These are phyloP conservation scores for Dichotomocladium elegans DNA, from an alignment of 371 early-diverging fungal species.

Conservation along the genomic window DNA sequence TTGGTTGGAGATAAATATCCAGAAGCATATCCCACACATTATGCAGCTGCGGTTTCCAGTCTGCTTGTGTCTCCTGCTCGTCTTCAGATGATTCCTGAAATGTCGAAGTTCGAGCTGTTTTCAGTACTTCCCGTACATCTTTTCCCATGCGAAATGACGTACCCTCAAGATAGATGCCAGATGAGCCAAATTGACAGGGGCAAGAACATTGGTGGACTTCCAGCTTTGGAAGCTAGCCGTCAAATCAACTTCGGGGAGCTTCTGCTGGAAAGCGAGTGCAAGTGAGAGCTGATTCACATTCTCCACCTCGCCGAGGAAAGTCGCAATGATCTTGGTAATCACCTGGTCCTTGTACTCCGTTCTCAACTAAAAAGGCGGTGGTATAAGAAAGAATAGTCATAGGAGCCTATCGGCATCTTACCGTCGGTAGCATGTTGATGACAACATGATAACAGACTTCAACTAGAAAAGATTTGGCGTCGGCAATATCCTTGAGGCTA, in stretches of 20 bases:
- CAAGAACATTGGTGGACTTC: slow-evolving; percentile 50
- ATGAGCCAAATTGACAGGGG: slow-evolving; percentile 50
- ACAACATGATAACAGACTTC: slow-evolving; percentile 75
- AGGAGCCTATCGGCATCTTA: slow-evolving; percentile 18
- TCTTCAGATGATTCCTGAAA: slow-evolving; percentile 10
- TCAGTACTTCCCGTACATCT: too few relatives aligned
- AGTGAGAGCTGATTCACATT: slow-evolving; percentile 73
- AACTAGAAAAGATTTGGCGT: slow-evolving; percentile 71
- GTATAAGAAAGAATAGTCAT: not conserved
- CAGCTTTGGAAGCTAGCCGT: slow-evolving; percentile 35
- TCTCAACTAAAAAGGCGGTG: slow-evolving; percentile 17
- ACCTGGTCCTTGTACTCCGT: slow-evolving; percentile 27
- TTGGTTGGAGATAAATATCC: slow-evolving; percentile 45
- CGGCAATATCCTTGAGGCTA: slow-evolving; percentile 61
- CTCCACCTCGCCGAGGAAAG: slow-evolving; percentile 54
- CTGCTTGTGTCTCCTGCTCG: slow-evolving; percentile 48
- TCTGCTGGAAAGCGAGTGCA: slow-evolving; percentile 48
- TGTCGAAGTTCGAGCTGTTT: too few relatives aligned
- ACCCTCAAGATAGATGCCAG: slow-evolving; percentile 58
- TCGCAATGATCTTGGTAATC: slow-evolving; percentile 43
- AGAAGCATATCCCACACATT: slow-evolving; percentile 76
- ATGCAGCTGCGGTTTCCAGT: slow-evolving; percentile 77
- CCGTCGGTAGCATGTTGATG: slow-evolving; percentile 54
- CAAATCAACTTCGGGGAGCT: slow-evolving; percentile 42
- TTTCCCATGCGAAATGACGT: too few relatives aligned